Base-by-base conservation (phyloP, 2,329 filamentous ascomycete genomes). In the Aspergillus sojae region DNA sequence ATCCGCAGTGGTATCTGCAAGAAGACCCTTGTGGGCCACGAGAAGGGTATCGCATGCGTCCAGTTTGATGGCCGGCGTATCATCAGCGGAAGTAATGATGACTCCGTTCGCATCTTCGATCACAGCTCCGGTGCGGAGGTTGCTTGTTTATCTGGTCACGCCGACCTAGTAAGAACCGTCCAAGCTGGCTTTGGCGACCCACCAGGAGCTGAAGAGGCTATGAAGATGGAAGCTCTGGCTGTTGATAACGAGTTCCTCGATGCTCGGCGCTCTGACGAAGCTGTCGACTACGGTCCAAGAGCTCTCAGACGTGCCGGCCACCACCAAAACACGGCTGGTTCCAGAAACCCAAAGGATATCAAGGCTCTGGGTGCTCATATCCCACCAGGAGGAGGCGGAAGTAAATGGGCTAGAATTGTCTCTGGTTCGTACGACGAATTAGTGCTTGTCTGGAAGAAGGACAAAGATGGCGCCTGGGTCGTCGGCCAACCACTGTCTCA, bases 401-500 rank as follows among this genome's bases (percentile, higher is more conserved):
- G 92, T 72, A 89, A 86, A 68, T 97, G 94, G 82, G 93, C 91
- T 11, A 89, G 94, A n/a, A 99, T 99, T 63, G 93, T 99, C 4
- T 97, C 94, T 7, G 95, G 95, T 2, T 97, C 93, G 0, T 99
- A 99, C 70, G 95, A 99, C 70, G 93, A 97, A 79, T 94, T 89
- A 12, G 93, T 99, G 70, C 94, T 97, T 68, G 92, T 99, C 62
- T 99, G 95, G 95, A 90, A 91, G 69, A 89, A 92, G 65, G 91
- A 96, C 67, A 87, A 88, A 68, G 89, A 95, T 68, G 94, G 94
- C 2, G 87, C 91, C 30, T 98, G 95, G 94, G 89, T 89, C 68
- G 88, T 89, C 60, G 88, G 88, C 39, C 91, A 94, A 68, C 87
- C 87, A 52, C 83, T 96, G 11, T 45, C 57, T 28, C 62, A 34